These are phyloP conservation scores for Polygonum maritimum DNA, from an alignment of 148 eudicot genomes.

Conservation along the genomic window DNA sequence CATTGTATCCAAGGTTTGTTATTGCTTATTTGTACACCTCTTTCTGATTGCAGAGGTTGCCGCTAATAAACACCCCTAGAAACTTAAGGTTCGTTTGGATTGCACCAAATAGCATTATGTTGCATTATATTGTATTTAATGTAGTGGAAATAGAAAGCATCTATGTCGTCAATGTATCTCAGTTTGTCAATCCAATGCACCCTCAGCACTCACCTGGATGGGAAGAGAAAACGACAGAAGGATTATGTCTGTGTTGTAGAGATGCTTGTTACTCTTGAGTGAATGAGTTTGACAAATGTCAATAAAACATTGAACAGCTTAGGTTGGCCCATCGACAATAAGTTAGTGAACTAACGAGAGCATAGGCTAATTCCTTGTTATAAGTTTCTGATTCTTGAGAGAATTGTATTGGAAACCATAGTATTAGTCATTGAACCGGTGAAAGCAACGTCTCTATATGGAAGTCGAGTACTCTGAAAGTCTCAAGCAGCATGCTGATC, in stretches of 20 bases:
- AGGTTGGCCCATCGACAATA: background rate
- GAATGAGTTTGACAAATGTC: background rate
- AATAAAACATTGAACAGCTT: background rate
- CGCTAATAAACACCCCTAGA: background rate
- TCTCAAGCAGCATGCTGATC: background rate
- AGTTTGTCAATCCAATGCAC: too few relatives aligned
- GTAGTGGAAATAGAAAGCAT: too few relatives aligned
- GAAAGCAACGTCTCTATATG: background rate
- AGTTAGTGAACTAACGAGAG: background rate
- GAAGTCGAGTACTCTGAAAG: background rate
- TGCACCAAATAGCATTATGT: too few relatives aligned
- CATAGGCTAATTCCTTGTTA: background rate
- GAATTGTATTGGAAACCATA: background rate
- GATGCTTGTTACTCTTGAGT: background rate
- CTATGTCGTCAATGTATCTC: too few relatives aligned
- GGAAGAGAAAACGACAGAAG: background rate
- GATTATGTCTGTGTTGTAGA: background rate
- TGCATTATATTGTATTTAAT: too few relatives aligned
- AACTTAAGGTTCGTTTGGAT: background rate
- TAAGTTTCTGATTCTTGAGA: background rate
- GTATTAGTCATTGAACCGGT: background rate
- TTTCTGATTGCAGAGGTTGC: background rate
- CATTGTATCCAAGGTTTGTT: slow-evolving; percentile 60
- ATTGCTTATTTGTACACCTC: background rate
- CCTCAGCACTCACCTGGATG: background rate